Evolutionary conservation across 148 eudicot species (phyloP), one percentile per base, ranked within the genome.

Genomic region (Vaccinium vitisidaea): DNA sequence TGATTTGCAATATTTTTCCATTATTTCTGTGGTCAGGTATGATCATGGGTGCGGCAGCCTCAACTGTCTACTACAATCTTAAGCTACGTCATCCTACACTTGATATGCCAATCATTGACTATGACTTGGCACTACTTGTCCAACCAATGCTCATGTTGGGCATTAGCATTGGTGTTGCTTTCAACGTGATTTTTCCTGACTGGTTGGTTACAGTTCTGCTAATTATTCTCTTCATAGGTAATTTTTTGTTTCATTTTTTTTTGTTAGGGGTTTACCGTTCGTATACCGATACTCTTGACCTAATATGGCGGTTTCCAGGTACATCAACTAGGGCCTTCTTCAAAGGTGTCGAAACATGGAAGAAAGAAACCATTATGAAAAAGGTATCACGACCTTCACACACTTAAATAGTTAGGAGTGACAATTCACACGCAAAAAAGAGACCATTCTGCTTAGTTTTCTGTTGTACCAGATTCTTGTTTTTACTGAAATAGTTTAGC

Each of bases 111-210:
- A 89, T 96, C 89, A 96, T 96, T 81, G 99, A 96, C 83, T 96
- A 96, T 80, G 99, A 96, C 85, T 89, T 96, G 90, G 99, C 98
- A 36, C 83, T 96, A 75, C 98, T 96, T 50, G 87, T 96, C 79
- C 99, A 96, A 80, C 99, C 99, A 30, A 95, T 96, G 99, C 97
- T 96, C 49, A 94, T 96, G 99, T 87, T 96, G 46, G 99, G 99
- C n/a, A 91, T 96, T 80, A 96, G 99, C 79, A 92, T 94, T 70
- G 98, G 99, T 61, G 98, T 95, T 84, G 83, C 97, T 67, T 93
- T 93, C 84, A 96, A 96, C 90, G 99, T 95, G 69, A 78, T 95
- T 39, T 95, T 96, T 85, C 94, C 99, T 49, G 98, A 96, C 81
- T 96, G 99, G 99, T 93, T 96, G 99, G 95, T 96, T 84, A 95